A percentile compares a stretch with the other conserved stretches of the same genome.
Conservation (phyloP, 2,329 filamentous ascomycete genomes). For the Myriosclerotinia duriaeana region DNA sequence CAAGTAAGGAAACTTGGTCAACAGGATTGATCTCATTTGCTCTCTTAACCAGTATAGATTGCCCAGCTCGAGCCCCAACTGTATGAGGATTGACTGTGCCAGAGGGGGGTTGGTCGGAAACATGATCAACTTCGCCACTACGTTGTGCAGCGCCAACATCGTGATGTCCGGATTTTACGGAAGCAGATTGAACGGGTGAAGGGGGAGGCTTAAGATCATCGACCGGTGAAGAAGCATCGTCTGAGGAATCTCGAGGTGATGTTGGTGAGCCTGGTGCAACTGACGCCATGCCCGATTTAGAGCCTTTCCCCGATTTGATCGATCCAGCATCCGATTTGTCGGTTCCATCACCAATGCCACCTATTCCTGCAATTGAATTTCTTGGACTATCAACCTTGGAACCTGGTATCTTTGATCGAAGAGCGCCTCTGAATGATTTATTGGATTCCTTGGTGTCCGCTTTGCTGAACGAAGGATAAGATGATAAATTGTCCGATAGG, state of each 20-base stretch:
- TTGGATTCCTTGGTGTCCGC: conserved; percentile 92
- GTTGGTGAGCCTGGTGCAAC: conserved; percentile 43
- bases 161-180: conserved; percentile 70
- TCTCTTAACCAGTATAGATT: conserved; percentile 83
- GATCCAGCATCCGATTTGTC: conserved; percentile 75
- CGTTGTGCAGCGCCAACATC: conserved; percentile 79
- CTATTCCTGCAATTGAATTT: conserved; percentile 59
- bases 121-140: conserved; percentile 87
- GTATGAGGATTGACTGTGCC: conserved; percentile 59
- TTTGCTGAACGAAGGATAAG: conserved; percentile 87
- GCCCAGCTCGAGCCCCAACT: conserved; percentile 68
- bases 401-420: conserved; percentile 87
- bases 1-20: conserved; percentile 46
- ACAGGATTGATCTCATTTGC: conserved; percentile 67
- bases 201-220: conserved; percentile 65
- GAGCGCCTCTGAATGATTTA: conserved; percentile 72
- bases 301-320: conserved; percentile 68
- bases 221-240: conserved; percentile 49
- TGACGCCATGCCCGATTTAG: conserved; percentile 47
- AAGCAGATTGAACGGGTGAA: conserved; percentile 80
- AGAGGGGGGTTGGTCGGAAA: conserved; percentile 84
- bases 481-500: conserved; percentile 56
- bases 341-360: conserved; percentile 55
- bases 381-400: conserved; percentile 76
- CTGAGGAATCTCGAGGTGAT: conserved; percentile 35